phyloP scores from a whole-genome alignment of 1,139 yeast genomes.

The Nakaseomyces nivariensis region DNA sequence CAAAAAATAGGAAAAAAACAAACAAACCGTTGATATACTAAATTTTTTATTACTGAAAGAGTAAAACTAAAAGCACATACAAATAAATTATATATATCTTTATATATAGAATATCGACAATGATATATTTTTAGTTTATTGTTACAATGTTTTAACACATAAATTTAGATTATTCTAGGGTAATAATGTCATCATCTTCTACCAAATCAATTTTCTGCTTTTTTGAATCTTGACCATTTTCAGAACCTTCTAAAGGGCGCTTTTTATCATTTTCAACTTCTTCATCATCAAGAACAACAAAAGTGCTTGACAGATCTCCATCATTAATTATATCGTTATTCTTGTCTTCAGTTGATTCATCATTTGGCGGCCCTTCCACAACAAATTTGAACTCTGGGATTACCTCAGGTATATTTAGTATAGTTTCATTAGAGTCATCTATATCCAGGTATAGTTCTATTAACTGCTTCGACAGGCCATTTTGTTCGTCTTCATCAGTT shows the following conservation, averaged over 20 bases:
- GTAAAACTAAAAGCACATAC: too few species aligned
- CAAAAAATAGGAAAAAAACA: not conserved
- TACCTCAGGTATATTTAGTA: not conserved
- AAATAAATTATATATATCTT: too few species aligned
- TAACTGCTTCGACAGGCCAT: slow-evolving; percentile 49
- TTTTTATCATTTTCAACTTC: not conserved
- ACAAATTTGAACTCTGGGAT: not conserved
- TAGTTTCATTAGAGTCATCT: slow-evolving; percentile 12
- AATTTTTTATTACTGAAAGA: too few species aligned
- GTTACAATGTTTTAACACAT: not conserved
- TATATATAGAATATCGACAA: too few species aligned
- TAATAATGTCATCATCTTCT: not conserved
- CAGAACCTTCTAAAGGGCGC: not conserved
- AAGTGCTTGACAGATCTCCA: too few species aligned
- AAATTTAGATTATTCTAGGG: not conserved
- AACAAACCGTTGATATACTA: too few species aligned
- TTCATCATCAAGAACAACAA: slow-evolving; percentile 8
- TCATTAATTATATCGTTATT: slow-evolving; percentile 3
- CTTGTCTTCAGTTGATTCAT: not conserved
- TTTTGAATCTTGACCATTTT: not conserved
- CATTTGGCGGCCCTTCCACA: not conserved
- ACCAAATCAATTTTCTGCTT: not conserved
- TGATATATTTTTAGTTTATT: too few species aligned
- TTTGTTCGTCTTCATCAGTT: slow-evolving; percentile 52
- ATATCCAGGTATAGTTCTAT: slow-evolving; percentile 54